Base-by-base conservation (phyloP, 2,329 filamentous ascomycete genomes). In the Colletotrichum zoysiae region DNA sequence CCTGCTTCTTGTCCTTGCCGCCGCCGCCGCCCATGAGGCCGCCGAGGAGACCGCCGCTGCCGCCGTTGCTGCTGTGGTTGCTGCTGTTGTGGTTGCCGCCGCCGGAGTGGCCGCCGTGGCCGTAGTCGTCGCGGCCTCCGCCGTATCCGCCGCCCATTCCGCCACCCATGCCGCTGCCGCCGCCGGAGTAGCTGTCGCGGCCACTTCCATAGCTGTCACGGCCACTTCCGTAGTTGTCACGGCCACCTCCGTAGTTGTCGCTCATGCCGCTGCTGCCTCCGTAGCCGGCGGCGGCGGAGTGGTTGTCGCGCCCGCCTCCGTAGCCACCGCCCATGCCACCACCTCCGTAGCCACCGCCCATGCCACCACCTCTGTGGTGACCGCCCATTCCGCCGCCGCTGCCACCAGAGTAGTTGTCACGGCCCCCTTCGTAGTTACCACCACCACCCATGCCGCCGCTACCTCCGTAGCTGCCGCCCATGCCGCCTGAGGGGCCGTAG, bases 11-110 rank as follows among this genome's bases (percentile, higher is more conserved):
- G 20, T 61, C 60, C 4, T 65, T 58, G 40, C 68, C 57, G 38
- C 69, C 69, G 38, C 69, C 69, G 65, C 69, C 69, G 65, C 67
- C 67, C n/a, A 67, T 42, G 26, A 71, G 46, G 9, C 65, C 46
- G 18, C 69, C 65, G 33, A 67, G 65, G n/a, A 71, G 26, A 9
- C 65, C 51, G 33, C 69, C 69, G 35, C 65, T 59, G 16, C 65
- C 59, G 16, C 50, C 26, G 50, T 57, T 42, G 23, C 56, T n/a
- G n/a, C 67, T 23, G 18, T 50, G 30, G 23, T 48, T 30, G 59
- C 7, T 23, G 58, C 2, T 23, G 44, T 35, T 44, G 58, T n/a
- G 18, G 46, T 42, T 38, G 33, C 44, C 44, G 18, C 38, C 38
- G 61, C 40, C 14, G 48, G n/a, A 35, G 23, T 55, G 46, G 12